These are phyloP conservation scores for Spirogloea muscicola DNA, from an alignment of 139 green algal genomes.

Conservation along the genomic window DNA sequence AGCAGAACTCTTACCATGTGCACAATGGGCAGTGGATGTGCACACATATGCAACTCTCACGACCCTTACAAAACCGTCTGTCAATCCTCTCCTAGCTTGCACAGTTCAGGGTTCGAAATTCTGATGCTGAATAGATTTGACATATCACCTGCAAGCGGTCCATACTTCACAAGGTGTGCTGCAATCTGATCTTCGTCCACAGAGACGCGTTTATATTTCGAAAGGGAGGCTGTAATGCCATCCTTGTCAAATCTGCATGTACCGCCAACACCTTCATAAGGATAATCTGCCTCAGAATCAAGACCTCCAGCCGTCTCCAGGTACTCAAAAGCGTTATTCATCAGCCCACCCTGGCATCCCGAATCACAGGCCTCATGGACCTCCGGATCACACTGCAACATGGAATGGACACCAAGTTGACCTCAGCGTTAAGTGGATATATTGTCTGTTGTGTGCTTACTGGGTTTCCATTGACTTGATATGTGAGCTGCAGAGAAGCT, in stretches of 20 bases:
- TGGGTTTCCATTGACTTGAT: too few relatives aligned
- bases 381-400: slow-evolving; percentile 43
- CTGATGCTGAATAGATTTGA: too few relatives aligned
- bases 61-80: too few relatives aligned
- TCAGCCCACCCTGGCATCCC: slow-evolving; percentile 50
- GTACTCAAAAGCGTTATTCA: slow-evolving; percentile 54
- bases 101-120: too few relatives aligned
- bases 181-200: slow-evolving; percentile 60
- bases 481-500: too few relatives aligned
- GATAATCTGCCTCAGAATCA: slow-evolving; percentile 49
- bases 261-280: slow-evolving; percentile 6
- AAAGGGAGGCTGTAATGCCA: slow-evolving; percentile 31
- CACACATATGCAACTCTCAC: too few relatives aligned
- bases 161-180: slow-evolving; percentile 60
- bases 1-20: too few relatives aligned
- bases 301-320: slow-evolving; percentile 45
- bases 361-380: slow-evolving; percentile 9
- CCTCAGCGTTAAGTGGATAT: too few relatives aligned
- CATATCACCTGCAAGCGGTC: slow-evolving; percentile 51
- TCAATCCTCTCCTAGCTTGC: too few relatives aligned
- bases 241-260: slow-evolving; percentile 32
- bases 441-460: too few relatives aligned
- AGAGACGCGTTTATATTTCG: slow-evolving; percentile 55
- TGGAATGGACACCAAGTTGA: too few relatives aligned
- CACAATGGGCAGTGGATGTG: too few relatives aligned